Percentiles rank a stretch among this genome's conserved stretches.
These are phyloP conservation scores for Picochlorum sp. DNA, from an alignment of 139 green algal genomes.

Conservation along the genomic window DNA sequence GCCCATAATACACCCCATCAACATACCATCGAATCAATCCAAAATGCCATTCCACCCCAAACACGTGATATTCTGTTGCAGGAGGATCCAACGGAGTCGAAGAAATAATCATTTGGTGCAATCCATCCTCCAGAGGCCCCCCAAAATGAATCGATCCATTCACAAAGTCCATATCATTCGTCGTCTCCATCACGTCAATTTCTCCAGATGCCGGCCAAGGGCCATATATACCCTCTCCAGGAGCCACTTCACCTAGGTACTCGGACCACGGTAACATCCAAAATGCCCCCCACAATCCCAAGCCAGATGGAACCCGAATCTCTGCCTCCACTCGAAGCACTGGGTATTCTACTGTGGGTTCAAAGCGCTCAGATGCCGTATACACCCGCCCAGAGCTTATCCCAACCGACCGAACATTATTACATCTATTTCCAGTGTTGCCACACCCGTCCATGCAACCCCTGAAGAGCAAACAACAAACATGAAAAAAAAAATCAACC, in stretches of 20 bases:
- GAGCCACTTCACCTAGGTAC: background rate
- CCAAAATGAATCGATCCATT: slow-evolving; percentile 11
- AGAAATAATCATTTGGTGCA: too few species aligned
- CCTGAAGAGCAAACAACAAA: background rate
- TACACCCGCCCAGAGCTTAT: background rate
- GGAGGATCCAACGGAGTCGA: background rate
- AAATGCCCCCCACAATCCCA: slow-evolving; percentile 23
- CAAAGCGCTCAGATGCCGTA: background rate
- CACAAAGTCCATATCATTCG: slow-evolving; percentile 8
- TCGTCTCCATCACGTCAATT: slow-evolving; percentile 23
- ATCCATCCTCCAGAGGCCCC: background rate
- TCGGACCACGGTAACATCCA: slow-evolving; percentile 17
- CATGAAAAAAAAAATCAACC: too few species aligned
- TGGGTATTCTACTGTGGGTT: background rate
- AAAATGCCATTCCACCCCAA: slow-evolving; percentile 13
- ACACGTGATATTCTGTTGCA: slow-evolving; percentile 5
- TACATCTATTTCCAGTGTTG: background rate
- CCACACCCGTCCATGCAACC: background rate
- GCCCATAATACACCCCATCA: slow-evolving; percentile 4
- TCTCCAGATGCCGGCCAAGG: slow-evolving; percentile 18
- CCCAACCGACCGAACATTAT: background rate
- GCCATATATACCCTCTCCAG: slow-evolving; percentile 16
- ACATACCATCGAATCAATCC: slow-evolving; percentile 9
- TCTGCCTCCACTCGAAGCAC: slow-evolving; percentile 9
- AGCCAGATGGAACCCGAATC: slow-evolving; percentile 6